phyloP scores from a whole-genome alignment of 1,284 basidiomycete species.

The Phylloboletellus chloephorus region DNA sequence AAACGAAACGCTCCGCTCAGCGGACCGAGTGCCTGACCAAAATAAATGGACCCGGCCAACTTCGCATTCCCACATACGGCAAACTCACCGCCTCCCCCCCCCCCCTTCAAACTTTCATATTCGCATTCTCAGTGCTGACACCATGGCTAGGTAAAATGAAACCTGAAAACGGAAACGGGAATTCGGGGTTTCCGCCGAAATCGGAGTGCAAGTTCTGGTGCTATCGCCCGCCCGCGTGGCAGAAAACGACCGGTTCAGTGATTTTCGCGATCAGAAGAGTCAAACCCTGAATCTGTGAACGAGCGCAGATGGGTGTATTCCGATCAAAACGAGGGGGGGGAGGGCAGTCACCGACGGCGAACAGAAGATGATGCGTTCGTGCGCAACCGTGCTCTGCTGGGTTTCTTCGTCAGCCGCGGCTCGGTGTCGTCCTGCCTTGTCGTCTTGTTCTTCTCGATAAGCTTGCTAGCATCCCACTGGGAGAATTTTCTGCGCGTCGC shows the following conservation, averaged over 20 bases:
- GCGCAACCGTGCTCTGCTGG: constrained; percentile 27
- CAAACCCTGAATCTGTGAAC: constrained; percentile 22
- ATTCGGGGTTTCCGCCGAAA: constrained; percentile 9
- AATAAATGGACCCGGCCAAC: constrained; percentile 22
- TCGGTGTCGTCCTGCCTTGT: constrained; percentile 22
- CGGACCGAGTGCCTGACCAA: constrained; percentile 32
- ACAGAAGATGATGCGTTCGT: constrained; percentile 15
- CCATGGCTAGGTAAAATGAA: constrained; percentile 22
- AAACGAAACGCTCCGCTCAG: constrained; percentile 19
- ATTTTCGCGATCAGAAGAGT: constrained; percentile 10
- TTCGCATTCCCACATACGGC: constrained; percentile 20
- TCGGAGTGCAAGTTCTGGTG: not conserved
- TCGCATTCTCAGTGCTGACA: constrained; percentile 12
- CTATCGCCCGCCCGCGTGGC: not conserved
- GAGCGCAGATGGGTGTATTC: constrained; percentile 2
- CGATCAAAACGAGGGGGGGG: constrained; percentile 7
- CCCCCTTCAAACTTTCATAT: too few species aligned
- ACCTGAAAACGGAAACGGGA: constrained; percentile 7
- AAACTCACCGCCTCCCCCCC: constrained; percentile 2
- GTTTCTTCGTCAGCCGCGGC: constrained; percentile 25
- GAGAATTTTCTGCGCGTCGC: constrained; percentile 67
- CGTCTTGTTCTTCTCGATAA: constrained; percentile 23
- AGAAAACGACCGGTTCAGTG: too few species aligned
- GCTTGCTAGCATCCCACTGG: constrained; percentile 36
- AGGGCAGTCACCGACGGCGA: constrained; percentile 27